Evolutionary conservation across 2,329 filamentous ascomycete genomes (phyloP).

Genomic region (Fusarium transvaalense): DNA sequence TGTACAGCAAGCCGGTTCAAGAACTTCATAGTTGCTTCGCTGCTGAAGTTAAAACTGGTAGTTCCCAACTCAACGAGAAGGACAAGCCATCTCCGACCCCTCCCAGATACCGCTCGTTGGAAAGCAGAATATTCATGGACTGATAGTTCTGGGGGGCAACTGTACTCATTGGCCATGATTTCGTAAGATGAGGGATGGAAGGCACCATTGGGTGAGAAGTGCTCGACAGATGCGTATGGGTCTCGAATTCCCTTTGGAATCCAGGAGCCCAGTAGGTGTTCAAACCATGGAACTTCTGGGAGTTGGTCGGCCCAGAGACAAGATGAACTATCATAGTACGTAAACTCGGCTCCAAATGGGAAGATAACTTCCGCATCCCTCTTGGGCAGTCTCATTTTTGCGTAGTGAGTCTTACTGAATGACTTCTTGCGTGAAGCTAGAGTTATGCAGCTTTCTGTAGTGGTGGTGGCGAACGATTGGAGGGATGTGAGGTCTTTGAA

Average conservation of each 20-base stretch:
- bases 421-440: constrained; percentile 47
- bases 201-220: not conserved
- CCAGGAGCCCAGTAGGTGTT: constrained; percentile 45
- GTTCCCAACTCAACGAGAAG: constrained; percentile 65
- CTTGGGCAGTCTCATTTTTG: constrained; percentile 32
- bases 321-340: constrained; percentile 29
- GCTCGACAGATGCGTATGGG: constrained; percentile 14
- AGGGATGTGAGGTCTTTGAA: constrained; percentile 1
- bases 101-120: constrained; percentile 61
- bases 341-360: constrained; percentile 35
- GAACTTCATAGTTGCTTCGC: constrained; percentile 61
- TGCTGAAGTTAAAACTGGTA: constrained; percentile 70
- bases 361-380: constrained; percentile 19
- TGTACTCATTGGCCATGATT: constrained; percentile 62
- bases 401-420: constrained; percentile 48
- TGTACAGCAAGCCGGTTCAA: constrained; percentile 67
- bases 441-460: not conserved
- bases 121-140: constrained; percentile 67
- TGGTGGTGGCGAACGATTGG: not conserved
- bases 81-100: constrained; percentile 61
- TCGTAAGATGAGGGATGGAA: constrained; percentile 65
- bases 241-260: constrained; percentile 31
- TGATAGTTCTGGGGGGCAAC: constrained; percentile 61
- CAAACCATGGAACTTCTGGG: constrained; percentile 8
- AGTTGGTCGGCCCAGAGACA: constrained; percentile 33